Base-by-base conservation (phyloP, 2,329 filamentous ascomycete genomes). In the Gaeumannomyces sp. region DNA sequence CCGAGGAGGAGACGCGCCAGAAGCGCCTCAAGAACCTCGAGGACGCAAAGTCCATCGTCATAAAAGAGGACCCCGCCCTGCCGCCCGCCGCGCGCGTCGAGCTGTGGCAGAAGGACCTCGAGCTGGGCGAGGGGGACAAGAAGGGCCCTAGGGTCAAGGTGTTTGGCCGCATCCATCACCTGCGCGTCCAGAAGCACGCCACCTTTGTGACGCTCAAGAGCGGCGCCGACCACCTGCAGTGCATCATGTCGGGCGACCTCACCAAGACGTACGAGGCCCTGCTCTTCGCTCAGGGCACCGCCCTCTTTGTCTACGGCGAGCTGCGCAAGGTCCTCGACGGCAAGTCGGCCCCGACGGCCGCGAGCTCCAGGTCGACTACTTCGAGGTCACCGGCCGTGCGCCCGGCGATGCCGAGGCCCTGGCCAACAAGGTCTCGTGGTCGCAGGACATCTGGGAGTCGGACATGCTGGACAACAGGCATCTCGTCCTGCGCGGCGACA, bases 191-290 rank as follows among this genome's bases (percentile, higher is more conserved):
- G 79, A 95, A 94, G 78, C 89, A 91, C 73, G 85, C 92, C 68
- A 88, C 92, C 65, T 97, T 97, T 78, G 83, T 97, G 73, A 94
- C 89, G n/a, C 80, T 97, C 68, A 83, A 88, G 68, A 92, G 96
- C 74, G 93, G 93, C 66, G 91, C 93, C 72, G 91, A 90, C 64
- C 88, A 89, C 73, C 82, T 98, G 75, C 93, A 97, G 81, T 93
- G 92, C 73, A 84, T 97, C 67, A 80, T 97, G 70, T 77, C 82
- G 3, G 93, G 93, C 65, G 84, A 92, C 68, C 83, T 98, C 71
- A 89, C 92, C 70, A 93, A 92, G 82, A 94, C 91, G n/a, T 96
- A 96, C 80, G 92, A 96, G 73, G 91, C 92, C 67, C 81, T 96
- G 71, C 93, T 90, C 29, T 85, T 97, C 70, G 91, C 92, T 38